A percentile compares a stretch with the other conserved stretches of the same genome.
phyloP scores from a whole-genome alignment of 2,329 filamentous ascomycete species.

The Xylaria sp. region DNA sequence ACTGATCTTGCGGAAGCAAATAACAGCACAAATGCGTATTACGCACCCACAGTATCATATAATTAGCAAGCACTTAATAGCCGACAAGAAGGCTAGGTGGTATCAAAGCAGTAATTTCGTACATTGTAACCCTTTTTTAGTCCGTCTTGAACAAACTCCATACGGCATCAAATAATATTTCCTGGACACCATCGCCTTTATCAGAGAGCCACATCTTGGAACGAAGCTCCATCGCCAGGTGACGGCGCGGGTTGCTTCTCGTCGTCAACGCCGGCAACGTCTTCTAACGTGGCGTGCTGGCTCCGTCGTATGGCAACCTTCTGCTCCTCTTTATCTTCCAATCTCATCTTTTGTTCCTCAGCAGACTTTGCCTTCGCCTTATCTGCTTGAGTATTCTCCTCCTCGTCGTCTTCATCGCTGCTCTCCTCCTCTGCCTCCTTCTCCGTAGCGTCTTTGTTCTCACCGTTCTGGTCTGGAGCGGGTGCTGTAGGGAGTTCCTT shows the following conservation, averaged over 20 bases:
- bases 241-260: slow-evolving; percentile 58
- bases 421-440: slow-evolving; percentile 35
- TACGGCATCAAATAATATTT: slow-evolving; percentile 27
- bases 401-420: slow-evolving; percentile 45
- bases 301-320: slow-evolving; percentile 61
- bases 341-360: slow-evolving; percentile 66
- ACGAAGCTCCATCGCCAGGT: slow-evolving; percentile 66
- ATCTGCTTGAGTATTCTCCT: slow-evolving; percentile 47
- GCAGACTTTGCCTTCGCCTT: slow-evolving; percentile 43
- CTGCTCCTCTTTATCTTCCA: slow-evolving; percentile 66
- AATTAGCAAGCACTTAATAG: slow-evolving; percentile 10
- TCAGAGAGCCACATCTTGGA: slow-evolving; percentile 71
- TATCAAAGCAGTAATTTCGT: slow-evolving; percentile 18
- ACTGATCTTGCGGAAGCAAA: neutral
- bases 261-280: slow-evolving; percentile 48
- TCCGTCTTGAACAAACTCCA: slow-evolving; percentile 36
- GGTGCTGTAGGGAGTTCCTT: slow-evolving; percentile 48
- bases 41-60: slow-evolving; percentile 21
- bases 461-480: slow-evolving; percentile 33
- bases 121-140: slow-evolving; percentile 22
- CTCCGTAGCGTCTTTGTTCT: slow-evolving; percentile 35
- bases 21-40: slow-evolving; percentile 4
- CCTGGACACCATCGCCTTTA: slow-evolving; percentile 15
- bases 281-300: slow-evolving; percentile 49
- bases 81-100: slow-evolving; percentile 14